Evolutionary conservation across 441 rosid species (phyloP), one percentile per base, ranked within the genome.

Genomic region (Corymbia citriodora): DNA sequence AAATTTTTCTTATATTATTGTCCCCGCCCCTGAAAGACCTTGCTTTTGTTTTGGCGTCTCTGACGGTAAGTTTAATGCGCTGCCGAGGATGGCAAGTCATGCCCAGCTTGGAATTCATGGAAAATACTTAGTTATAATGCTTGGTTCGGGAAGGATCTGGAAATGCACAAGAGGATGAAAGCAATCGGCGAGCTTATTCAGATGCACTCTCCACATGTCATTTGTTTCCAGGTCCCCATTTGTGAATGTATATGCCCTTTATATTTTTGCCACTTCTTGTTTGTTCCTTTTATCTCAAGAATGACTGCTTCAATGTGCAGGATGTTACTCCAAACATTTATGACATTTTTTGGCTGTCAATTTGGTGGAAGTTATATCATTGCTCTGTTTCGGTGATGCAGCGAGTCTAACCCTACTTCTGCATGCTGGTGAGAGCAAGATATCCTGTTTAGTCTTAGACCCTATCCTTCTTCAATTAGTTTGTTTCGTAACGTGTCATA

Each of bases 71-170:
- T 83, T 9, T 50, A 40, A 50, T 49, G 33, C 50, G 88, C 90
- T 86, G 90, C 94, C 94, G 96, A 87, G 79, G 94, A 92, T 68
- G 87, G 91, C 87, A 86, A 68, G 88, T 93, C 96, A 91, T 90
- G 91, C 87, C 52, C 93, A 57, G 89, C 82, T 91, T 57, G 86
- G 40, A 59, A 90, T 92, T 89, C 96, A 31, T 49, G 88, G 57
- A 90, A 90, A 95, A 91, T 98, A 55, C 92, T 98, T 95, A 98
- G 93, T 94, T 97, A 98, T 93, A 98, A 98, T 95, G 97, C 96
- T 89, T 98, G 99, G 99, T 97, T 98, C 87, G 94, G 98, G 61
- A 99, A 97, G 91, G 99, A 97, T 92, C 89, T 97, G 92, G 99
- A 97, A 94, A 33, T 98, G 93, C 94, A 92, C 89, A 90, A 83